Base-by-base conservation (phyloP, 1,139 yeast species). In the Debaryomycetaceae sp. region DNA sequence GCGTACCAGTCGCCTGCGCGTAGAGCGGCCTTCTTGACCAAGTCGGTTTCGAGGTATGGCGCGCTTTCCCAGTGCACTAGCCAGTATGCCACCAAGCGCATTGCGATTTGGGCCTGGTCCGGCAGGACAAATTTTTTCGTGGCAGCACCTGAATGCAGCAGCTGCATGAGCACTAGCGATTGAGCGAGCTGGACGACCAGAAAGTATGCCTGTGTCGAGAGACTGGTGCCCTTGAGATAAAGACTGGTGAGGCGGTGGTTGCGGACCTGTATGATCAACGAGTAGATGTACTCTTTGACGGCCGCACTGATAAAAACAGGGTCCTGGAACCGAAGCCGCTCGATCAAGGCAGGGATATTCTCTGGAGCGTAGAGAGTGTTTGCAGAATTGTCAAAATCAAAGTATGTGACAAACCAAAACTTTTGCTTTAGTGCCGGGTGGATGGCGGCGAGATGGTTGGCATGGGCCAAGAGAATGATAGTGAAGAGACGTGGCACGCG, bases 1-100 rank as follows among this genome's bases (percentile, higher is more conserved):
- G 68, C 70, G 35, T 55, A 62, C 70, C 70, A 64, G 37, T 61
- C 68, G 3, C 68, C 70, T 2, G 62, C 53, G n/a, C 63, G 44
- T 46, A 60, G 54, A 27, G 48, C 47, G 12, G 60, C 49, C 28
- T 58, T 57, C n/a, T n/a, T n/a, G n/a, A n/a, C n/a, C n/a, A n/a
- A n/a, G n/a, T n/a, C n/a, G n/a, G n/a, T n/a, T n/a, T n/a, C n/a
- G n/a, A n/a, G n/a, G n/a, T n/a, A n/a, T n/a, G n/a, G n/a, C n/a
- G n/a, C n/a, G n/a, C 8, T 18, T 31, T 62, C 67, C 70, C 70
- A 64, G 38, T 62, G 64, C 12, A 63, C 62, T 21, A 61, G 43
- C 70, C 70, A 64, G 47, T 62, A 62, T 16, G 60, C 65, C n/a
- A 64, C 47, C 34, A 55, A 57, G n/a, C 63, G 44, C 36, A 53